Base-by-base conservation (phyloP, 148 eudicot genomes). In the Persicaria maculosa region DNA sequence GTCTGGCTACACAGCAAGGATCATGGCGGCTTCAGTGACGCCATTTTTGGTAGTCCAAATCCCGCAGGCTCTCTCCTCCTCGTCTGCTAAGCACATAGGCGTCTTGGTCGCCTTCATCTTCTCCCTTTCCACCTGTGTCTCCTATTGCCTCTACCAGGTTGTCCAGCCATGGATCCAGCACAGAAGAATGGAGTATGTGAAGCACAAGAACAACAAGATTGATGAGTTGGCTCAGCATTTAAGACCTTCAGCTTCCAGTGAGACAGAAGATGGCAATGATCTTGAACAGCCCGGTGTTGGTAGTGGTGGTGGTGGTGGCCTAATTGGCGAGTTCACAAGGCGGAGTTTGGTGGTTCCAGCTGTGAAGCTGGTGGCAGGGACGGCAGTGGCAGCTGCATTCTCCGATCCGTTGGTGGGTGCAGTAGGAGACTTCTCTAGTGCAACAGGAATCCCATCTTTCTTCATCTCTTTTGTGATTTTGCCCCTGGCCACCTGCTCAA, bases 81-180 rank as follows among this genome's bases (percentile, higher is more conserved):
- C 55, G 15, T 50, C 55, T 50, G 55, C 55, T 50, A 10, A 50
- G 55, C 14, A 14, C 55, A 50, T 50, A 7, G 55, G 15, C 12
- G 55, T 50, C 55, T 50, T 50, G 55, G 55, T 50, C 15, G 55
- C 55, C 55, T 50, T 50, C 12, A 4, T 50, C n/a, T 50, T 50
- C 16, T 50, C 55, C 55, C 55, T 50, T 50, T 7, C 55, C 15
- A 9, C 3, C 3, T 50, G 11, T 15, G 4, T 50, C 14, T 50
- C 16, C 10, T 50, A 50, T 50, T 10, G 55, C 55, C 11, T 50
- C 16, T 50, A 50, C 1, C 80, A 85, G 90, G 81, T 87, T 61
- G 81, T 78, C 58, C 86, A 83, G 73, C 90, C 90, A 47, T 81
- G 84, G 88, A 81, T 87, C n/a, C 90, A 87, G 73, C 74, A 59